Conservation (phyloP, 345 rosid genomes). For the Populus pruinosa region DNA sequence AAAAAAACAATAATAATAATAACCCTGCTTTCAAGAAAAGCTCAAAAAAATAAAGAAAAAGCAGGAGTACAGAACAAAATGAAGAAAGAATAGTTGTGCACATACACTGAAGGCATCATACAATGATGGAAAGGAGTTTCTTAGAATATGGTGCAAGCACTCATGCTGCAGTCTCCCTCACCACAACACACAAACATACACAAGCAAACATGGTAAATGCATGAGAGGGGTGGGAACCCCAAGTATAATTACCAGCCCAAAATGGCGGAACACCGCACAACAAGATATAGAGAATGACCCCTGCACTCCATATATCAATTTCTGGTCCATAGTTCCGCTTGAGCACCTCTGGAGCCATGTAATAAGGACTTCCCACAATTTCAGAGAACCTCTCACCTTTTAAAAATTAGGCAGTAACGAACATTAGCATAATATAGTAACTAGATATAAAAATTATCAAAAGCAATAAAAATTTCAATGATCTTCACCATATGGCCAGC, state of each 20-base stretch:
- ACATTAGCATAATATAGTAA: not conserved
- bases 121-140: not conserved
- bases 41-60: not conserved
- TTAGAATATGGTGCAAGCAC: not conserved
- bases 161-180: not conserved
- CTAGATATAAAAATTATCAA: not conserved
- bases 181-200: not conserved
- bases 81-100: not conserved
- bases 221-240: not conserved
- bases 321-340: slow-evolving; percentile 95
- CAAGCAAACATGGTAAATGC: not conserved
- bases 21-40: slow-evolving; percentile 1
- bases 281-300: slow-evolving; percentile 92
- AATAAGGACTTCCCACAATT: slow-evolving; percentile 98
- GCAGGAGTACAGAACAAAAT: not conserved
- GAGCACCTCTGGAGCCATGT: slow-evolving; percentile 99
- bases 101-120: no score
- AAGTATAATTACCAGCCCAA: slow-evolving; percentile 79
- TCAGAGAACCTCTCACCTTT: slow-evolving; percentile 93
- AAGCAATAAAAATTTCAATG: not conserved
- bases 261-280: slow-evolving; percentile 98
- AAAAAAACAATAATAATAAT: not conserved
- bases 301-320: slow-evolving; percentile 99
- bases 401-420: slow-evolving; percentile 15
- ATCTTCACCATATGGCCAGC: not conserved